phyloP scores from a whole-genome alignment of 768 basidiomycete genomes.

The Cystobasidium onofrii region DNA sequence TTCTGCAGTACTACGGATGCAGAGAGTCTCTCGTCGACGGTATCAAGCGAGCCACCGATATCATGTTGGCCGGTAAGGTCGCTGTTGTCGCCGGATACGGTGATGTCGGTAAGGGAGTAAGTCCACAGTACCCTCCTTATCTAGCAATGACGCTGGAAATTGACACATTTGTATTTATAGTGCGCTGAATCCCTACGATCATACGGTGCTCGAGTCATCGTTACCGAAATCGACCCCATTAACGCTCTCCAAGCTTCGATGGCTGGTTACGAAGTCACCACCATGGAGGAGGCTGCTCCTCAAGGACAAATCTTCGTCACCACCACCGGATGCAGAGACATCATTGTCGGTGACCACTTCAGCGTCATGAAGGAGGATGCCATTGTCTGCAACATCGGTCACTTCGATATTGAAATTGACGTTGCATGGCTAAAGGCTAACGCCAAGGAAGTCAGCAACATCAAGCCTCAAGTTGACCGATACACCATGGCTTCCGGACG shows the following conservation, averaged over 20 bases:
- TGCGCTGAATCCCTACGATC: conserved; percentile 93
- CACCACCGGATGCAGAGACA: conserved; percentile 97
- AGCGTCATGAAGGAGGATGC: conserved; percentile 92
- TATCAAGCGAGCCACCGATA: conserved; percentile 99
- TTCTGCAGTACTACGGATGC: conserved; percentile 72
- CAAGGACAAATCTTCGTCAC: conserved; percentile 90
- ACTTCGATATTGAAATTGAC: conserved; percentile 64
- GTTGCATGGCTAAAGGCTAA: conserved; percentile 97
- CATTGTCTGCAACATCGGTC: conserved; percentile 76
- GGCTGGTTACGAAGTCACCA: conserved; percentile 97
- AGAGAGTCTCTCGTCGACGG: conserved; percentile 99
- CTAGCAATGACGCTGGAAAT: background rate
- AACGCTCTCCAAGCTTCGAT: conserved; percentile 99
- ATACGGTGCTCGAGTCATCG: conserved; percentile 91
- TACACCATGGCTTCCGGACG: conserved; percentile 86
- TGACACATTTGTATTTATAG: conserved; percentile 47
- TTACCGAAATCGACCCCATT: conserved; percentile 99
- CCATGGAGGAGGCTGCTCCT: conserved; percentile 93
- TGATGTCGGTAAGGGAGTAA: conserved; percentile 96
- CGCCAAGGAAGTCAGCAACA: conserved; percentile 69
- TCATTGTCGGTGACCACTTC: conserved; percentile 89
- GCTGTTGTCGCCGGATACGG: conserved; percentile 98
- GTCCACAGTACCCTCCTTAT: conserved; percentile 43
- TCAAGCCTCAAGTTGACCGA: conserved; percentile 99
- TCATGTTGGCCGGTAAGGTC: conserved; percentile 99